Conservation (phyloP, 768 basidiomycete species). For the Flagelloscypha sp. region DNA sequence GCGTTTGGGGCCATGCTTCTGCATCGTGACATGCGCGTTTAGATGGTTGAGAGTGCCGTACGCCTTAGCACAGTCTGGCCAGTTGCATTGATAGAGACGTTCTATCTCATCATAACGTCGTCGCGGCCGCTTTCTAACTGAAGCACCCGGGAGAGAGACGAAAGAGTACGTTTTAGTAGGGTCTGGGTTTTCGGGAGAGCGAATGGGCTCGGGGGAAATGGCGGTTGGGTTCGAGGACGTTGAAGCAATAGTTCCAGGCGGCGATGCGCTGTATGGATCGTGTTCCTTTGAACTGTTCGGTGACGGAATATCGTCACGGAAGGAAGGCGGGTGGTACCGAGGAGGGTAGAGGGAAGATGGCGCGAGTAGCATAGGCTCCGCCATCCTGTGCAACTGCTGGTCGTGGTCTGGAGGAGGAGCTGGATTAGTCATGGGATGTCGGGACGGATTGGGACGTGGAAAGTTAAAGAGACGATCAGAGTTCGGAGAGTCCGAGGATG, state of each 20-base stretch:
- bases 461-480: slow-evolving; percentile 35
- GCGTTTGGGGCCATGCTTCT: slow-evolving; percentile 87
- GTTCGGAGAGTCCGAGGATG: slow-evolving; percentile 28
- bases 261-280: slow-evolving; percentile 53
- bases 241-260: slow-evolving; percentile 55
- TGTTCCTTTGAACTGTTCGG: no score
- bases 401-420: slow-evolving; percentile 16
- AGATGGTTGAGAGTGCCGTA: slow-evolving; percentile 96
- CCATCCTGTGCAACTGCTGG: slow-evolving; percentile 28
- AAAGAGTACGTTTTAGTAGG: slow-evolving; percentile 79
- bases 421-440: slow-evolving; percentile 4
- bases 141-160: slow-evolving; percentile 72
- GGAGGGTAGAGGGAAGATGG: slow-evolving; percentile 35
- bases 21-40: slow-evolving; percentile 98
- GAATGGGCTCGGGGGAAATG: slow-evolving; percentile 17
- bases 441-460: slow-evolving; percentile 7
- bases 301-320: slow-evolving; percentile 37
- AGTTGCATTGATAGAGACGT: slow-evolving; percentile 83
- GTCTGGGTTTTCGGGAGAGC: slow-evolving; percentile 25
- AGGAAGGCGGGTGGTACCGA: slow-evolving; percentile 23
- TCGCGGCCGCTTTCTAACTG: slow-evolving; percentile 77
- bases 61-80: slow-evolving; percentile 68
- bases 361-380: slow-evolving; percentile 42
- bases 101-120: slow-evolving; percentile 93
- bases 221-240: slow-evolving; percentile 38